Percentiles rank a stretch among this genome's conserved stretches.
Evolutionary conservation across 306 rosid genomes (phyloP).

Genomic region (Dalbergia cultrata): DNA sequence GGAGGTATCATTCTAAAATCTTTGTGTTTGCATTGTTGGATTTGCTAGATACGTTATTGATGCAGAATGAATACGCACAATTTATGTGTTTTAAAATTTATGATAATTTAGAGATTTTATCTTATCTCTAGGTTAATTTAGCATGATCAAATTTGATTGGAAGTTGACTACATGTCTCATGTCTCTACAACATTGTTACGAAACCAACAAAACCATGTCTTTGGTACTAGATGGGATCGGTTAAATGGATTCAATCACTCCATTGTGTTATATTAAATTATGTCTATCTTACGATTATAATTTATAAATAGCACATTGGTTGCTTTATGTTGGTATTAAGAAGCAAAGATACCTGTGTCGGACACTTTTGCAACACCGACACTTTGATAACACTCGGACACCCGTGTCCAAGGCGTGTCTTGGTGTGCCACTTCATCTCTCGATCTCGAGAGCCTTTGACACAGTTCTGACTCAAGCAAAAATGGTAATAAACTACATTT

Average conservation of each 20-base stretch:
- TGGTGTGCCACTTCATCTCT: too few species aligned
- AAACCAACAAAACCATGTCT: neutral
- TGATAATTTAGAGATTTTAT: conserved; percentile 23
- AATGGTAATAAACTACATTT: too few species aligned
- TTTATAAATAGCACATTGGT: conserved; percentile 14
- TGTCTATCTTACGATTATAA: conserved; percentile 16
- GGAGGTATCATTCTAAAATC: conserved; percentile 67
- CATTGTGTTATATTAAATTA: neutral
- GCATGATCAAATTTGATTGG: conserved; percentile 11
- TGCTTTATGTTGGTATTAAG: conserved; percentile 29
- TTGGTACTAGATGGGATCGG: neutral
- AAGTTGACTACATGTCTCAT: conserved; percentile 21
- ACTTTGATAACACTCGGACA: too few species aligned
- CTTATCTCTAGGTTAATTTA: conserved; percentile 6
- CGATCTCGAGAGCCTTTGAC: too few species aligned
- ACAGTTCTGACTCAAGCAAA: too few species aligned
- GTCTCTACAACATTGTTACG: conserved; percentile 3
- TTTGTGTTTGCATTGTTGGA: conserved; percentile 23
- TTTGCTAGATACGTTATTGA: conserved; percentile 31
- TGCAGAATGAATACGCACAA: conserved; percentile 26
- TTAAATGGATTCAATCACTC: too few species aligned
- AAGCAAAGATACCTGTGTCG: too few species aligned
- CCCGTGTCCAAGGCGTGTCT: too few species aligned
- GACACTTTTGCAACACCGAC: too few species aligned
- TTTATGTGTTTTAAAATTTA: conserved; percentile 5